Evolutionary conservation across 139 green algal genomes (phyloP).

Genomic region (Picochlorum sp.): DNA sequence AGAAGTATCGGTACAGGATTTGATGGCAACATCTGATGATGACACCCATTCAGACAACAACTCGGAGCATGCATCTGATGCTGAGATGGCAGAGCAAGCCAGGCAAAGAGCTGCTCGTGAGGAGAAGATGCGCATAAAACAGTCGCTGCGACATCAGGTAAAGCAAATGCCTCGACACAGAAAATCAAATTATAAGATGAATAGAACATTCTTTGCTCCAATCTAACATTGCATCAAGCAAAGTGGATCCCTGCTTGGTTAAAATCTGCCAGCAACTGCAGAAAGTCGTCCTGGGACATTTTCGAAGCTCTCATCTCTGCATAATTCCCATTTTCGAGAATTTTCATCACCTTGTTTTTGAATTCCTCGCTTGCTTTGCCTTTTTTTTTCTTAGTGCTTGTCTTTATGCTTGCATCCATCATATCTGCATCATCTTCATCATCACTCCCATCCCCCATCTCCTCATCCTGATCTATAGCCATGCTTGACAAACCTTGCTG

Average conservation of each 20-base stretch:
- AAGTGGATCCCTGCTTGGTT: conserved; percentile 93
- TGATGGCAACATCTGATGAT: too few relatives aligned
- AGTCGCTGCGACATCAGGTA: too few relatives aligned
- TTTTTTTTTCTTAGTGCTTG: conserved; percentile 4
- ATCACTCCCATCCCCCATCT: conserved; percentile 24
- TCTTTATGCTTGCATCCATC: neutral
- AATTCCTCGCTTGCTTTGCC: conserved; percentile 53
- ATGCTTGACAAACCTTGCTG: conserved; percentile 14
- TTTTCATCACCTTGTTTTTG: conserved; percentile 57
- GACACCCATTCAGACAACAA: too few relatives aligned
- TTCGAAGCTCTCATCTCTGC: conserved; percentile 76
- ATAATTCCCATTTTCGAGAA: conserved; percentile 60
- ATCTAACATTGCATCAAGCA: conserved; percentile 11
- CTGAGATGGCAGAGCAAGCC: too few relatives aligned
- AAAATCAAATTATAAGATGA: too few relatives aligned
- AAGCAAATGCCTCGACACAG: too few relatives aligned
- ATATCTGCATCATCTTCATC: conserved; percentile 16
- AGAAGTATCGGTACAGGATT: too few relatives aligned
- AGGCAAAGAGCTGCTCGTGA: too few relatives aligned
- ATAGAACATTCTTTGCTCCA: too few relatives aligned
- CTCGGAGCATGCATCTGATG: too few relatives aligned
- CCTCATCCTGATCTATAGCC: conserved; percentile 24
- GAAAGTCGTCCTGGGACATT: conserved; percentile 92
- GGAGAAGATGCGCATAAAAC: too few relatives aligned
- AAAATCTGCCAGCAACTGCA: conserved; percentile 84